A percentile compares a stretch with the other conserved stretches of the same genome.
phyloP scores from a whole-genome alignment of 2,329 filamentous ascomycete genomes.

The Fonsecaea pedrosoi region DNA sequence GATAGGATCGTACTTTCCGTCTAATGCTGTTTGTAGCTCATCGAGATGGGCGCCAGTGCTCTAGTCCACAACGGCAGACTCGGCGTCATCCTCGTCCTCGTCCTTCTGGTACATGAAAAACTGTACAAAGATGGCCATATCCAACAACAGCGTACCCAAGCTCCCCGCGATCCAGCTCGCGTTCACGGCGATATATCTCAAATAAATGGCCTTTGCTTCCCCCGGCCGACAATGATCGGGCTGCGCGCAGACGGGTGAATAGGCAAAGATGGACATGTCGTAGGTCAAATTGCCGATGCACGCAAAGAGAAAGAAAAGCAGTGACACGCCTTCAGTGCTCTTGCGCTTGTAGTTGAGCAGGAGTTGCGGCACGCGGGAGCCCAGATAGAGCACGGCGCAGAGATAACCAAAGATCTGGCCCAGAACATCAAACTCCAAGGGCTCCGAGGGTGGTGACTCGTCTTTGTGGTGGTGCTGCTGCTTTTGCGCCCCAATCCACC shows the following conservation, averaged over 20 bases:
- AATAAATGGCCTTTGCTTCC: slow-evolving; percentile 73
- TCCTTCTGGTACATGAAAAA: slow-evolving; percentile 79
- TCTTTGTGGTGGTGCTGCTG: slow-evolving; percentile 48
- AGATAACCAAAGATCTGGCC: slow-evolving; percentile 95
- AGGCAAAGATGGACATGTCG: slow-evolving; percentile 89
- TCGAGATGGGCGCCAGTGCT: background rate
- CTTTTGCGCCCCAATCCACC: slow-evolving; percentile 69
- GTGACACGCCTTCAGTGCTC: slow-evolving; percentile 88
- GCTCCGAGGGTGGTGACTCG: slow-evolving; percentile 45
- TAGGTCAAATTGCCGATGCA: slow-evolving; percentile 95
- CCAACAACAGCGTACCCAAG: slow-evolving; percentile 82
- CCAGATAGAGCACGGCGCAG: slow-evolving; percentile 87
- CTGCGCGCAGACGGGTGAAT: slow-evolving; percentile 72
- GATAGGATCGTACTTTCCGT: background rate
- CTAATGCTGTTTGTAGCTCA: background rate
- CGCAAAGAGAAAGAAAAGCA: slow-evolving; percentile 96
- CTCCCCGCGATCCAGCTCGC: slow-evolving; percentile 89
- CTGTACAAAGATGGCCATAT: slow-evolving; percentile 85
- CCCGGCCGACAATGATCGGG: slow-evolving; percentile 64
- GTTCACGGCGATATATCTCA: slow-evolving; percentile 85
- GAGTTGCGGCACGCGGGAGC: slow-evolving; percentile 86
- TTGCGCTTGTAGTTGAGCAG: slow-evolving; percentile 91
- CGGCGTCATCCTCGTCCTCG: slow-evolving; percentile 32
- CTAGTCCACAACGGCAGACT: slow-evolving; percentile 28
- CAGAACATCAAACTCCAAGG: slow-evolving; percentile 72